A percentile compares a stretch with the other conserved stretches of the same genome.
Evolutionary conservation across 805 yeast genomes (phyloP).

Genomic region (Kazachstania bromeliacearum): DNA sequence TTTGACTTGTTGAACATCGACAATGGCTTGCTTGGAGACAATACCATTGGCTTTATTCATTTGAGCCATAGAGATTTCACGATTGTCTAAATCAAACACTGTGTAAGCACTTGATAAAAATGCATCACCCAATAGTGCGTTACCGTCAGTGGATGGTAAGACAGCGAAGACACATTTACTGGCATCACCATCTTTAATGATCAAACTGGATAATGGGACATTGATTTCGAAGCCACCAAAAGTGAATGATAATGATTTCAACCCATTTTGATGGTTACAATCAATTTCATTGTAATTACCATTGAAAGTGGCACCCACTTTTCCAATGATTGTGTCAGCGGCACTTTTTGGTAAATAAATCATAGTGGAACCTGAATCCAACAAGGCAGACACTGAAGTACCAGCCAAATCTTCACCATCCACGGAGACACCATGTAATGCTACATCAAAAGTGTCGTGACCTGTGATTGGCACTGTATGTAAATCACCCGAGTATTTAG

Average conservation of each 20-base stretch:
- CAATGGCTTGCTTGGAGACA: too few species aligned
- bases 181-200: conserved; percentile 18
- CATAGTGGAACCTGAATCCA: conserved; percentile 49
- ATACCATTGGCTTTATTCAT: too few species aligned
- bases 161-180: conserved; percentile 38
- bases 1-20: too few species aligned
- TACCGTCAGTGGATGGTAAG: conserved; percentile 14
- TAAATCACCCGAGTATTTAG: conserved; percentile 45
- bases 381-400: conserved; percentile 30
- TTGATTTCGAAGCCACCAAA: conserved; percentile 51
- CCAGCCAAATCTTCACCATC: conserved; percentile 26
- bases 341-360: conserved; percentile 37
- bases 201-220: conserved; percentile 36
- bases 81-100: conserved; percentile 52
- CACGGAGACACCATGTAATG: conserved; percentile 25
- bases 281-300: conserved; percentile 38
- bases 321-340: conserved; percentile 22
- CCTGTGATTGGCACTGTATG: conserved; percentile 44
- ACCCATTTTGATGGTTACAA: conserved; percentile 33
- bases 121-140: conserved; percentile 44
- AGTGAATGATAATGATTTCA: conserved; percentile 34
- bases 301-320: conserved; percentile 38
- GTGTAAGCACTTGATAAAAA: conserved; percentile 51
- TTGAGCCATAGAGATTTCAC: conserved; percentile 48
- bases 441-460: conserved; percentile 15